A percentile compares a stretch with the other conserved stretches of the same genome.
These are phyloP conservation scores for Trametes gibbosa DNA, from an alignment of 768 basidiomycete genomes.

Conservation along the genomic window DNA sequence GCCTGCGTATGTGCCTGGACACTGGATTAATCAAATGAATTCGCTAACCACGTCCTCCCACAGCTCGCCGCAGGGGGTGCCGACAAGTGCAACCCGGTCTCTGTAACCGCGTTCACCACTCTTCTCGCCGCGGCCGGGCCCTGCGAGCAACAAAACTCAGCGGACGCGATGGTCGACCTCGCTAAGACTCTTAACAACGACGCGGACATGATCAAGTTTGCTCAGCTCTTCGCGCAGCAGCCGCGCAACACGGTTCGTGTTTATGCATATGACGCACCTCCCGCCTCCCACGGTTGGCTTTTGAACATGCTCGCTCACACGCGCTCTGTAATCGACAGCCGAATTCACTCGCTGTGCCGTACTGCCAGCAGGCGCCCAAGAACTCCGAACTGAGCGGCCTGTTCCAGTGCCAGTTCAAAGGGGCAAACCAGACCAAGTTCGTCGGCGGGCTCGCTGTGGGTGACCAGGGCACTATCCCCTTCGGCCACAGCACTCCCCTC, in stretches of 20 bases:
- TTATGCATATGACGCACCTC: not conserved
- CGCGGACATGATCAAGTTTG: slow-evolving; percentile 44
- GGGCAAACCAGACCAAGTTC: slow-evolving; percentile 43
- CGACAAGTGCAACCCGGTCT: slow-evolving; percentile 52
- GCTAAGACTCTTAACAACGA: slow-evolving; percentile 45
- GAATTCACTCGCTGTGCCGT: slow-evolving; percentile 36
- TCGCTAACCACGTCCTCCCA: not conserved
- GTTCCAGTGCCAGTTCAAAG: slow-evolving; percentile 58
- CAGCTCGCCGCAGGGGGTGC: slow-evolving; percentile 56
- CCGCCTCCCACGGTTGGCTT: not conserved
- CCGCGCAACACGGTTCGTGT: slow-evolving; percentile 50
- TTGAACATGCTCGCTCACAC: not conserved
- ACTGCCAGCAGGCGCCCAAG: slow-evolving; percentile 51
- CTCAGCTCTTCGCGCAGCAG: slow-evolving; percentile 57
- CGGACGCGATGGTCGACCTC: slow-evolving; percentile 50
- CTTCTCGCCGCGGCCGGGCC: slow-evolving; percentile 48
- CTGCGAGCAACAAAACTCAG: slow-evolving; percentile 46
- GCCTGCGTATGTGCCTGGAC: not conserved
- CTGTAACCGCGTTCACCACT: slow-evolving; percentile 52
- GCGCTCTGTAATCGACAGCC: slow-evolving; percentile 11
- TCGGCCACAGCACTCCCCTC: slow-evolving; percentile 40
- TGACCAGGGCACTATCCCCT: slow-evolving; percentile 49
- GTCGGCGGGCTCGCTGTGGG: slow-evolving; percentile 44
- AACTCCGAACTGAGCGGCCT: slow-evolving; percentile 52
- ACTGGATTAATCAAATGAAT: slow-evolving; percentile 37